Evolutionary conservation across 2,329 filamentous ascomycete genomes (phyloP), one percentile per base, ranked within the genome.

Genomic region (Exophiala aquamarina): DNA sequence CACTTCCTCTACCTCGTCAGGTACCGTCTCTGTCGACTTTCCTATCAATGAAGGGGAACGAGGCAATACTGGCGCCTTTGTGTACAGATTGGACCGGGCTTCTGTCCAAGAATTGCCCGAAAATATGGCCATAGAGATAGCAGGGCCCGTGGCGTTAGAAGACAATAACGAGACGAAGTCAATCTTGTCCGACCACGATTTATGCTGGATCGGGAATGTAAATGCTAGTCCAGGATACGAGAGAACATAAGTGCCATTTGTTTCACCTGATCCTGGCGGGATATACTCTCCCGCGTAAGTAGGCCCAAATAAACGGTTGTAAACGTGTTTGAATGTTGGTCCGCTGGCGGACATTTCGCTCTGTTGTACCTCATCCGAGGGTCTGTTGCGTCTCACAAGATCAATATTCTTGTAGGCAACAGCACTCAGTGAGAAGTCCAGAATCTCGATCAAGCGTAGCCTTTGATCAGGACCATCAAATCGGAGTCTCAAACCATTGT

Each of bases 171-270:
- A 86, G 21, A 96, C 90, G 53, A 95, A 90, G 62, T 97, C 91
- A 52, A 81, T 79, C 41, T 74, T 70, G 43, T 82, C 77, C 1
- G 87, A 88, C 75, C 89, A 96, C 17, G 83, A 81, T 1, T 86
- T 83, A 48, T 80, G 73, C 40, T 84, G 78, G 21, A 97, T 74
- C 1, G 89, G 83, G 57, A 98, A 98, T 29, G 87, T 91, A 65
- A 97, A 96, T 0, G 92, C 89, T 21, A 98, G 83, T 0, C 93
- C 93, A 1, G 92, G 91, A 68, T 96, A 98, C 2, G 92, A 97
- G 26, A 98, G 74, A 26, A 95, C 83, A 63, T 97, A 98, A 17
- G 82, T 86, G 13, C 91, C 91, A 13, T 75, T 73, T 9, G 76
- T 74, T 28, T 75, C 70, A 3, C 72, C 74, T 1, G 72, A 62